Evolutionary conservation across 2,329 filamentous ascomycete species (phyloP).

Genomic region (Mycosphaerella sp.): DNA sequence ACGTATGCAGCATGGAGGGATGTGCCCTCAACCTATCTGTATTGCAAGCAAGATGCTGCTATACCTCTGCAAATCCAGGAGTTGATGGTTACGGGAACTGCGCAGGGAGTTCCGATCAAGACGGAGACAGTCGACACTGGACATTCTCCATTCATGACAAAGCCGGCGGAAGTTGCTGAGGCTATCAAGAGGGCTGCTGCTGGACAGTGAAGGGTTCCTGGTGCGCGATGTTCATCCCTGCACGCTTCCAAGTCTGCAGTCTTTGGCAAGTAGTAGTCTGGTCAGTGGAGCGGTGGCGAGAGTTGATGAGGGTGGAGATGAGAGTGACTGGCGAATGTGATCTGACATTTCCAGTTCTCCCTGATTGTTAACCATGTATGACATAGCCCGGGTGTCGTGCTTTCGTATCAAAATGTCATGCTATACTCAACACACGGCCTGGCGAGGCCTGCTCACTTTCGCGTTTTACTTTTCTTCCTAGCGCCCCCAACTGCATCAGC

Average conservation of each 20-base stretch:
- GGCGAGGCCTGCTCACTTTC: neutral
- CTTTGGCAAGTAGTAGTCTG: too few relatives aligned
- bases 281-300: too few relatives aligned
- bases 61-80: constrained; percentile 35
- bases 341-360: too few relatives aligned
- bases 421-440: too few relatives aligned
- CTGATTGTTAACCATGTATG: too few relatives aligned
- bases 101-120: constrained; percentile 15
- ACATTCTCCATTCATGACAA: constrained; percentile 27
- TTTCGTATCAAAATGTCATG: too few relatives aligned
- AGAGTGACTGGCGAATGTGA: too few relatives aligned
- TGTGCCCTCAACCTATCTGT: constrained; percentile 38
- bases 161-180: constrained; percentile 23
- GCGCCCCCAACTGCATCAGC: constrained; percentile 12
- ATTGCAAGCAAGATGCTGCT: constrained; percentile 38
- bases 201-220: neutral
- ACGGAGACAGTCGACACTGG: constrained; percentile 23
- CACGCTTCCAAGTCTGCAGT: too few relatives aligned
- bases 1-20: constrained; percentile 36
- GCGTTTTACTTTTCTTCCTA: constrained; percentile 1
- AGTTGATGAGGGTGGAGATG: too few relatives aligned
- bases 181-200: constrained; percentile 18
- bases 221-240: too few relatives aligned
- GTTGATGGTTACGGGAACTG: constrained; percentile 30
- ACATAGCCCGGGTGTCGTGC: too few relatives aligned